Conservation (phyloP, 2,329 filamentous ascomycete species). For the Fusarium sp. region DNA sequence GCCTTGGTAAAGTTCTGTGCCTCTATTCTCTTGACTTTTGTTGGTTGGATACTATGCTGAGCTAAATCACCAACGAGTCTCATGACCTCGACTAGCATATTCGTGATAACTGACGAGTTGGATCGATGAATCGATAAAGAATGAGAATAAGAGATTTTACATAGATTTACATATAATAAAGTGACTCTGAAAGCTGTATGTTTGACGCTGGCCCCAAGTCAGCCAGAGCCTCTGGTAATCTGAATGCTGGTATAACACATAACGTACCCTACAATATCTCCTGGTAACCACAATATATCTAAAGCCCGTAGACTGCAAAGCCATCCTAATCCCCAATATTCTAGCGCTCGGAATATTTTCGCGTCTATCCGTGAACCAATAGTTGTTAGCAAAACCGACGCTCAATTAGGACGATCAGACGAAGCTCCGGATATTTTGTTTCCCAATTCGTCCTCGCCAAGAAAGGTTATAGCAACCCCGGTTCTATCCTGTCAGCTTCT, state of each 20-base stretch:
- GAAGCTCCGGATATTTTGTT: conserved; percentile 24
- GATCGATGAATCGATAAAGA: neutral
- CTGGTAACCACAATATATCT: too few species aligned
- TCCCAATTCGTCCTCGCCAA: conserved; percentile 11
- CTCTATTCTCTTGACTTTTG: neutral
- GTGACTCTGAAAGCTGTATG: neutral
- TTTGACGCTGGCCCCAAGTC: neutral
- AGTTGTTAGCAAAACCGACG: neutral
- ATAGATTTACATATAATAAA: neutral
- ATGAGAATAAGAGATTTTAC: neutral
- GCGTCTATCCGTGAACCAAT: neutral
- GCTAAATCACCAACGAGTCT: conserved; percentile 10
- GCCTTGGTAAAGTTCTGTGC: neutral
- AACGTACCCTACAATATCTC: neutral
- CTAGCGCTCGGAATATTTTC: neutral
- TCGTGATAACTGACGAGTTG: neutral
- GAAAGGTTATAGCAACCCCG: conserved; percentile 8
- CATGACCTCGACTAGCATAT: conserved; percentile 11
- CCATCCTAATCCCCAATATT: neutral
- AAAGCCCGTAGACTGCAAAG: fast-evolving
- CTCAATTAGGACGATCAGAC: conserved; percentile 27
- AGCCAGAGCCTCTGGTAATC: too few species aligned
- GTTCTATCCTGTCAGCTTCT: conserved; percentile 20
- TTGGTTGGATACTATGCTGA: conserved; percentile 1
- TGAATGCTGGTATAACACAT: neutral